phyloP scores from a whole-genome alignment of 2,329 filamentous ascomycete genomes.

The Alternaria angustiovoidea region DNA sequence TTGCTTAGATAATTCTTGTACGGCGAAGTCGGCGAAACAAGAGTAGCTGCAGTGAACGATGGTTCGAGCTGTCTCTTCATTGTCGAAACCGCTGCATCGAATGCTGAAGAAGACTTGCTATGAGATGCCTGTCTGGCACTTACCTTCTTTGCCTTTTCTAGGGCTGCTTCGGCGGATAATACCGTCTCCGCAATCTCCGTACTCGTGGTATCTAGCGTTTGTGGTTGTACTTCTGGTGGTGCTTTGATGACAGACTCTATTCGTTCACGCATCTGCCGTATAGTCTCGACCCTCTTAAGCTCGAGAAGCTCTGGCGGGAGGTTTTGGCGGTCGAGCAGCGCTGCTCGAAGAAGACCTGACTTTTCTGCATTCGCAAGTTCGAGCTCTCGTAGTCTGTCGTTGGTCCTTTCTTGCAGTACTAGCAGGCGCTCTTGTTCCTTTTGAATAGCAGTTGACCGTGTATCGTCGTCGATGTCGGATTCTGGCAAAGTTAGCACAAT shows the following conservation, averaged over 20 bases:
- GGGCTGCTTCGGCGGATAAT: constrained; percentile 41
- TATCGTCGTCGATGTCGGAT: constrained; percentile 42
- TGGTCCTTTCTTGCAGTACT: constrained; percentile 44
- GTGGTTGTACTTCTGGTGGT: constrained; percentile 42
- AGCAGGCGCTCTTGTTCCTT: constrained; percentile 48
- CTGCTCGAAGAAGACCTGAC: constrained; percentile 43
- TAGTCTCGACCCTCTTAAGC: constrained; percentile 42
- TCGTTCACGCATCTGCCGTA: constrained; percentile 44
- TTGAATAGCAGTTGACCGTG: constrained; percentile 40
- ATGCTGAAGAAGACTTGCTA: constrained; percentile 28
- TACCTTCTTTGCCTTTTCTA: constrained; percentile 51
- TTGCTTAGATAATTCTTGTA: constrained; percentile 13
- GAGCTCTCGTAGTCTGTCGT: constrained; percentile 45
- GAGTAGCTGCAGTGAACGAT: constrained; percentile 34
- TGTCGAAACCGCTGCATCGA: constrained; percentile 31
- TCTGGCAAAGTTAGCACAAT: constrained; percentile 23
- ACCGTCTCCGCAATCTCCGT: constrained; percentile 48
- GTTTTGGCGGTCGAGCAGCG: constrained; percentile 44
- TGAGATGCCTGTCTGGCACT: constrained; percentile 40
- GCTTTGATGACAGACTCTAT: constrained; percentile 44
- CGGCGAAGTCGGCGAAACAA: constrained; percentile 28
- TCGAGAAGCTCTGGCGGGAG: constrained; percentile 45
- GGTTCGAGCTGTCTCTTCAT: constrained; percentile 30
- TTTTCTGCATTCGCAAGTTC: constrained; percentile 49
- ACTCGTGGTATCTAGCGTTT: constrained; percentile 42